Evolutionary conservation across 139 green algal species (phyloP).

Genomic region (Chlamydomonas incerta): DNA sequence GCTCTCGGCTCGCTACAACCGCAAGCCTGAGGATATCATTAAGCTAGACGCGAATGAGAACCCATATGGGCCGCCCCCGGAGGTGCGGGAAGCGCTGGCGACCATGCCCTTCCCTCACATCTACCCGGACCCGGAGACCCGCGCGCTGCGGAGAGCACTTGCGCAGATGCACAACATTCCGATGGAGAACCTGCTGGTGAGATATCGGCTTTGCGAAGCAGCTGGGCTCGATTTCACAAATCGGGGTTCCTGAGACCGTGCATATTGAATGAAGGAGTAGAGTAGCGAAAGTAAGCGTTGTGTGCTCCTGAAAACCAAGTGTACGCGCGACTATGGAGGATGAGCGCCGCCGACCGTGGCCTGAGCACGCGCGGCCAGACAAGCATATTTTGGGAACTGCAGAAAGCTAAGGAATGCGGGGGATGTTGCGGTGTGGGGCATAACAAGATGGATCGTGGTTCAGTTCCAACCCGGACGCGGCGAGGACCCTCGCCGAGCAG

Average conservation of each 20-base stretch:
- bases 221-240: background rate
- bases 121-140: slow-evolving; percentile 97
- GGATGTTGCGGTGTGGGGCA: too few species aligned
- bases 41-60: slow-evolving; percentile 99
- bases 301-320: too few species aligned
- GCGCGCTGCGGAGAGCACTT: slow-evolving; percentile 83
- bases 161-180: slow-evolving; percentile 79
- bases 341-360: too few species aligned
- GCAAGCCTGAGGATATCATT: slow-evolving; percentile 91
- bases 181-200: slow-evolving; percentile 93
- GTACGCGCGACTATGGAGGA: too few species aligned
- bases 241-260: background rate
- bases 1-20: slow-evolving; percentile 83
- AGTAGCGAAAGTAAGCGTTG: too few species aligned
- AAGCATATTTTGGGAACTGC: too few species aligned
- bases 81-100: slow-evolving; percentile 91
- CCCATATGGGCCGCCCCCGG: slow-evolving; percentile 96
- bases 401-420: too few species aligned
- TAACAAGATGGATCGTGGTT: too few species aligned
- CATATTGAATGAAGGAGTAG: too few species aligned
- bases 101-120: slow-evolving; percentile 95
- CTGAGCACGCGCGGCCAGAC: too few species aligned
- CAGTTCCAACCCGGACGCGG: too few species aligned
- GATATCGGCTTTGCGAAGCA: background rate
- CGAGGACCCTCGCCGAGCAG: too few species aligned